Conservation (phyloP, 169 alveolate genomes). For the Eimeria praecox region DNA sequence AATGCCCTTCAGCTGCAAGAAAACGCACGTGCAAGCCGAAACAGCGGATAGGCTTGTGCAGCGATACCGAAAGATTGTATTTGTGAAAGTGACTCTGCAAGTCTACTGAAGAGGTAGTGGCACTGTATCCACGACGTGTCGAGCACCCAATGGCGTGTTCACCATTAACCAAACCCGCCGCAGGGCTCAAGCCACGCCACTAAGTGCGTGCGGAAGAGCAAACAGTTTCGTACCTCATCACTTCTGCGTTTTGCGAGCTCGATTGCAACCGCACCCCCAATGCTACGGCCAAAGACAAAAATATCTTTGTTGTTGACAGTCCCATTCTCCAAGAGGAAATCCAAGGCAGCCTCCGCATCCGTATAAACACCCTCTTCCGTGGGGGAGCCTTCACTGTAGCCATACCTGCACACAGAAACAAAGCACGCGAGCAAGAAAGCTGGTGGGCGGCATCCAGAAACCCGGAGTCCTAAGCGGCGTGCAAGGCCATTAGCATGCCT, state of each 20-base stretch:
- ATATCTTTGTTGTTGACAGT: slow-evolving; percentile 82
- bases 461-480: not conserved
- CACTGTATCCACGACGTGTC: not conserved
- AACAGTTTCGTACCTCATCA: slow-evolving; percentile 34
- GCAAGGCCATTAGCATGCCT: not conserved
- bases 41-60: not conserved
- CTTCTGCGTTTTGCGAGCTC: slow-evolving; percentile 81
- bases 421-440: not conserved
- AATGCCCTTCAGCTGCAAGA: slow-evolving; percentile 84
- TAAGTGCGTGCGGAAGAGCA: not conserved
- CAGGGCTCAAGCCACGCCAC: not conserved
- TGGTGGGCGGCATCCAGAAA: not conserved
- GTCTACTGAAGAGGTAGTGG: not conserved
- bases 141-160: too few relatives aligned
- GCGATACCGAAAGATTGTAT: not conserved
- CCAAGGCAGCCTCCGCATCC: slow-evolving; percentile 81
- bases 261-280: slow-evolving; percentile 91
- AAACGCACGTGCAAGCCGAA: not conserved
- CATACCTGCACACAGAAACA: slow-evolving; percentile 69
- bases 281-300: slow-evolving; percentile 85
- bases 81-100: not conserved
- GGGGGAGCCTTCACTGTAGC: slow-evolving; percentile 81
- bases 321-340: slow-evolving; percentile 18
- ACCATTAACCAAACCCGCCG: not conserved
- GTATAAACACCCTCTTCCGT: slow-evolving; percentile 80